phyloP scores from a whole-genome alignment of 1,139 yeast genomes.

The Saccharomyces pastorianus region DNA sequence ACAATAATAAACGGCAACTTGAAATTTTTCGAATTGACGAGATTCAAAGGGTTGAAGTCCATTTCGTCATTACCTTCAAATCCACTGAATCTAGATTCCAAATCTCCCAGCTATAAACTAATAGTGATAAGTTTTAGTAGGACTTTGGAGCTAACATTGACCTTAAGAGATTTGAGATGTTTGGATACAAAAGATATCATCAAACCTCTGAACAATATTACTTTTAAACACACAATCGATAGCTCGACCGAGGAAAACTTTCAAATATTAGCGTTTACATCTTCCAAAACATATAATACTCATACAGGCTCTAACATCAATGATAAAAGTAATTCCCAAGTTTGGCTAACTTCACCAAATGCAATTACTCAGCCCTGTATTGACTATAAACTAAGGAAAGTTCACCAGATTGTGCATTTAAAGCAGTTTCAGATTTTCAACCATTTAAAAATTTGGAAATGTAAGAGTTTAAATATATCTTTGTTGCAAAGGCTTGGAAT shows the following conservation, averaged over 20 bases:
- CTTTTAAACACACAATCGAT: conserved; percentile 15
- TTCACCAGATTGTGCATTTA: conserved; percentile 8
- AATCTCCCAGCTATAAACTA: conserved; percentile 10
- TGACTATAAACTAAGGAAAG: conserved; percentile 7
- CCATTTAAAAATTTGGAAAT: neutral
- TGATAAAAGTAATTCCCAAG: conserved; percentile 5
- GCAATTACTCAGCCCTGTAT: conserved; percentile 14
- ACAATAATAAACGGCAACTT: conserved; percentile 7
- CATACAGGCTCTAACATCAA: conserved; percentile 2
- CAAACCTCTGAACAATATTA: conserved; percentile 12
- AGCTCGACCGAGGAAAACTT: conserved; percentile 16
- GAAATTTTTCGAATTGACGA: conserved; percentile 17
- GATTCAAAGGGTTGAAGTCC: conserved; percentile 23
- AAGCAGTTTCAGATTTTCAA: conserved; percentile 11
- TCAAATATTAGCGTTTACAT: conserved; percentile 5
- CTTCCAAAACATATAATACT: conserved; percentile 1
- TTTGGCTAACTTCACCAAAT: conserved; percentile 18
- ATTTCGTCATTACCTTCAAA: conserved; percentile 10
- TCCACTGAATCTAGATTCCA: conserved; percentile 1
- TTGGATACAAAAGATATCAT: conserved; percentile 3
- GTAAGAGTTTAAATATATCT: neutral
- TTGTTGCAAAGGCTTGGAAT: neutral
- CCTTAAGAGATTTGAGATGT: conserved; percentile 7
- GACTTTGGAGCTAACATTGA: conserved; percentile 13
- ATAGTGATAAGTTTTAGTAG: conserved; percentile 21